Base-by-base conservation (phyloP, 2,329 filamentous ascomycete genomes). In the Penicillium brasilianum region DNA sequence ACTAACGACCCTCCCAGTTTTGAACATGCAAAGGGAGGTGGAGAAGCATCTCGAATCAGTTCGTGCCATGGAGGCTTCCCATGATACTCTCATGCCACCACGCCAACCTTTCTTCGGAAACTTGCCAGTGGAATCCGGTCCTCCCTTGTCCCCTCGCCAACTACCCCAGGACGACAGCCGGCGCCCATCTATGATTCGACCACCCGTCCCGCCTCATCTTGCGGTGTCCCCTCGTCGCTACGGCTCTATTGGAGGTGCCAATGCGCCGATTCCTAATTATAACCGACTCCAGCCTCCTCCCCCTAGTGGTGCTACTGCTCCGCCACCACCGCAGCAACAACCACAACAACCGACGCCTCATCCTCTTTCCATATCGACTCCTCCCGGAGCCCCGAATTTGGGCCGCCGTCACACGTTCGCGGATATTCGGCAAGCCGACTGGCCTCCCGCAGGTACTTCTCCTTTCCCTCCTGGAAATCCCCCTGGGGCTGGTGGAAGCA, bases 321-420 rank as follows among this genome's bases (percentile, higher is more conserved):
- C 30, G 1, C 53, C 53, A 1, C 53, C 53, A 14, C 43, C 53
- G 30, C 39, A 30, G 22, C 53, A 30, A 34, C 53, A 43, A 20
- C 86, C 87, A n/a, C 88, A 88, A 58, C 86, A 91, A 72, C 88
- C 88, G 36, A 82, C 89, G 20, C 85, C 89, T 18, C 86, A 87
- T 72, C 86, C 86, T 18, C 78, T 86, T 37, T 82, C 85, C n/a
- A 82, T 82, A 59, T 78, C 81, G 20, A 86, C 86, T 39, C 84
- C 85, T 25, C 84, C 85, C n/a, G 77, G 76, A 1, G 36, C 25
- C 25, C 85, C 87, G 59, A 93, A 88, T 70, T 83, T 97, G 50
- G 86, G 88, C 48, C 88, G 94, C 65, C 87, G 94, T 63, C 95
- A 99, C 78, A 99, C 95, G 1, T 94, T 93, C 41, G 95, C 95